Conservation (phyloP, 306 rosid genomes). For the Elaeagnus macrophylla region DNA sequence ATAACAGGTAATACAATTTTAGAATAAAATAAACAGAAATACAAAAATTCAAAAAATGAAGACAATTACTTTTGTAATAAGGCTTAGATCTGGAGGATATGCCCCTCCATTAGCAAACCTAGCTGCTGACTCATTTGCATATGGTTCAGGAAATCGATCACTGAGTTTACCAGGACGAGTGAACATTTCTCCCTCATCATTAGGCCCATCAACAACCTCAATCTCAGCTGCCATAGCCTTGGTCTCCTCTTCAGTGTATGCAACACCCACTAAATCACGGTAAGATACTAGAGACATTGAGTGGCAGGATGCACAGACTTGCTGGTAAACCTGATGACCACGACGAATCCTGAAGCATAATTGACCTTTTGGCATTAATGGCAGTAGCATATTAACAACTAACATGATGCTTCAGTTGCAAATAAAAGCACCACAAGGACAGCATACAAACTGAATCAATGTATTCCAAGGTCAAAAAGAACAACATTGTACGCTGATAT, state of each 20-base stretch:
- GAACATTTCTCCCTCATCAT: slow-evolving; percentile 98
- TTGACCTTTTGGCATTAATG: slow-evolving; percentile 13
- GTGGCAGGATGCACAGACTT: slow-evolving; percentile 98
- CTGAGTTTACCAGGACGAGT: slow-evolving; percentile 98
- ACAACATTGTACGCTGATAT: background rate
- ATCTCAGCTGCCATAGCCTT: slow-evolving; percentile 99
- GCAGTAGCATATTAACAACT: background rate
- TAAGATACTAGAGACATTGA: slow-evolving; percentile 90
- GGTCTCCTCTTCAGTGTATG: slow-evolving; percentile 93
- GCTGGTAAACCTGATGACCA: slow-evolving; percentile 92
- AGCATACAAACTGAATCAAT: too few species aligned
- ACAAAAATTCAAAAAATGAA: slow-evolving; percentile 11
- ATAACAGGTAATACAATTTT: slow-evolving; percentile 14
- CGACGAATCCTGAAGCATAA: slow-evolving; percentile 83
- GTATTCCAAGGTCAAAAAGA: background rate
- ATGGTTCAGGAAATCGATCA: slow-evolving; percentile 90
- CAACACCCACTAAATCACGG: slow-evolving; percentile 98
- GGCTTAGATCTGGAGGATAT: slow-evolving; percentile 97
- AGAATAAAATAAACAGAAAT: background rate
- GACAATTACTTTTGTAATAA: slow-evolving; percentile 73
- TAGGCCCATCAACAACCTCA: slow-evolving; percentile 97
- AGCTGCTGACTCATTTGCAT: slow-evolving; percentile 93
- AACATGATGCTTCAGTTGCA: too few species aligned
- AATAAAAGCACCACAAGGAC: too few species aligned
- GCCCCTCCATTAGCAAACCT: slow-evolving; percentile 99